These are phyloP conservation scores for Verticillium zaregamsianum DNA, from an alignment of 2,329 filamentous ascomycete species.

Conservation along the genomic window DNA sequence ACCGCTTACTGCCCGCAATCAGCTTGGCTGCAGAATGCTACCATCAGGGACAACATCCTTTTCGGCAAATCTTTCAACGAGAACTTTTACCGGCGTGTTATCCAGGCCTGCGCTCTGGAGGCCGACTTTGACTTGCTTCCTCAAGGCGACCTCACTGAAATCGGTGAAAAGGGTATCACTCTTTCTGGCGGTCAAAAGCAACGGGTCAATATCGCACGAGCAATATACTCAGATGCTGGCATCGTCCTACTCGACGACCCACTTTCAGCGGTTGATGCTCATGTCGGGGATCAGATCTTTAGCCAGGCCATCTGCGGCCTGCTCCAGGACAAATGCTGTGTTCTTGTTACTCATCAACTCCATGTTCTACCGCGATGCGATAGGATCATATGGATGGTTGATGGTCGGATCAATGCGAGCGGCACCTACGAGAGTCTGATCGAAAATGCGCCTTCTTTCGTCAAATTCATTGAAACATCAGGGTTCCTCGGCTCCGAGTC, in stretches of 20 bases:
- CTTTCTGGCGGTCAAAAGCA: slow-evolving; percentile 96
- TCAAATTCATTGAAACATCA: slow-evolving; percentile 79
- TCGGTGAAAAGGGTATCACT: slow-evolving; percentile 92
- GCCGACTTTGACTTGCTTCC: slow-evolving; percentile 93
- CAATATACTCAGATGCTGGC: slow-evolving; percentile 66
- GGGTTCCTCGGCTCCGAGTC: slow-evolving; percentile 65
- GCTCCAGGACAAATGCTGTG: slow-evolving; percentile 81
- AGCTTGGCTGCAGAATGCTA: slow-evolving; percentile 95
- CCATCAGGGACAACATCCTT: slow-evolving; percentile 81
- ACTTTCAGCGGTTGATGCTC: slow-evolving; percentile 64
- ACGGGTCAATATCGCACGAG: slow-evolving; percentile 88
- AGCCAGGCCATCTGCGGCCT: slow-evolving; percentile 90
- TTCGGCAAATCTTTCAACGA: slow-evolving; percentile 78
- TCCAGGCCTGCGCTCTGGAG: slow-evolving; percentile 75
- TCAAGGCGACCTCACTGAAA: slow-evolving; percentile 82
- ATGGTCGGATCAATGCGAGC: slow-evolving; percentile 75
- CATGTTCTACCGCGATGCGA: slow-evolving; percentile 90
- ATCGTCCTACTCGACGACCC: slow-evolving; percentile 68
- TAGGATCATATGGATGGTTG: slow-evolving; percentile 88
- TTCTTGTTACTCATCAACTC: slow-evolving; percentile 91
- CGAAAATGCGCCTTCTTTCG: slow-evolving; percentile 70
- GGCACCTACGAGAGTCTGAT: slow-evolving; percentile 93
- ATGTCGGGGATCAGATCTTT: slow-evolving; percentile 74
- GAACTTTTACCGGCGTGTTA: slow-evolving; percentile 75
- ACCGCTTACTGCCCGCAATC: slow-evolving; percentile 93